These are phyloP conservation scores for Tagetes patula DNA, from an alignment of 129 eudicot species.

Conservation along the genomic window DNA sequence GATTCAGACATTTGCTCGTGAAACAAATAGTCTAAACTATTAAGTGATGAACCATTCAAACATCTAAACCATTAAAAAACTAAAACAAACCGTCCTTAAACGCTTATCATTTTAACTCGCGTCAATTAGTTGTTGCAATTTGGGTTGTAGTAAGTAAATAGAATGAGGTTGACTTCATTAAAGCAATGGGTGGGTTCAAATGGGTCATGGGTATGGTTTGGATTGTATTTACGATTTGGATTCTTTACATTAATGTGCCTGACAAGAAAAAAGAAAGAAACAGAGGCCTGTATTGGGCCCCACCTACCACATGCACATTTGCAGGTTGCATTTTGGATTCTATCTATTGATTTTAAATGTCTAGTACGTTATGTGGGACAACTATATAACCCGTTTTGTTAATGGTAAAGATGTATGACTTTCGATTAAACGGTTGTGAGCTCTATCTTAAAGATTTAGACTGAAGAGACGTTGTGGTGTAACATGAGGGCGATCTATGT, in stretches of 20 bases:
- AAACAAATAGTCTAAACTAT: too few relatives aligned
- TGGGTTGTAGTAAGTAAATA: background rate
- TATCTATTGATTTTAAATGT: constrained; percentile 19
- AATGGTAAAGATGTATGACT: too few relatives aligned
- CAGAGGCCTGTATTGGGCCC: constrained; percentile 20
- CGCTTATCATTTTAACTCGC: too few relatives aligned
- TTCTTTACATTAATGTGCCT: constrained; percentile 31
- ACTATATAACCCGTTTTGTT: too few relatives aligned
- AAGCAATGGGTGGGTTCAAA: background rate
- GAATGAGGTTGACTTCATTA: background rate
- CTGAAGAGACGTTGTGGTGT: too few relatives aligned
- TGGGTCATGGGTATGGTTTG: constrained; percentile 28
- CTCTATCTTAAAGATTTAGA: too few relatives aligned
- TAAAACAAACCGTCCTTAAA: too few relatives aligned
- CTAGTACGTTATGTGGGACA: background rate
- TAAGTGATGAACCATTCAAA: too few relatives aligned
- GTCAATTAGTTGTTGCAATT: background rate
- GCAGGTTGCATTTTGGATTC: constrained; percentile 29
- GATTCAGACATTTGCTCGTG: too few relatives aligned
- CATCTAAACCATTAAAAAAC: too few relatives aligned
- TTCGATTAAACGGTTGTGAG: too few relatives aligned
- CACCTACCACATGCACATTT: constrained; percentile 37
- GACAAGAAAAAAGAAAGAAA: constrained; percentile 27
- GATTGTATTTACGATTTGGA: constrained; percentile 26
- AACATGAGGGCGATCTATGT: too few relatives aligned